phyloP scores from a whole-genome alignment of 805 yeast species.

The Scheffersomyces lignosus region DNA sequence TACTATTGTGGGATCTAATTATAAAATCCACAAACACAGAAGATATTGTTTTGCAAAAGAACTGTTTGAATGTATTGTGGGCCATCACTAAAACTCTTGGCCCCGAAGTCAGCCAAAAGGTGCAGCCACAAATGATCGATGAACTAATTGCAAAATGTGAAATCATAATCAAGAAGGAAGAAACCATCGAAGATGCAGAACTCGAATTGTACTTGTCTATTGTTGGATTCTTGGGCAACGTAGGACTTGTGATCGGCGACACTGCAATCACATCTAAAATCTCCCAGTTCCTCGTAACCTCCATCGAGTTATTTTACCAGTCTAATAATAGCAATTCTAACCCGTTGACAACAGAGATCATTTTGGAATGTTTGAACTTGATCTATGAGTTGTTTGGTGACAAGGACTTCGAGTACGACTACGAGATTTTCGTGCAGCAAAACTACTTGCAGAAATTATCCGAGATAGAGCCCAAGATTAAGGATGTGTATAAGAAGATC shows the following conservation, averaged over 20 bases:
- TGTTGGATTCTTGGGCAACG: slow-evolving; percentile 52
- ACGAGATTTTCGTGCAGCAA: slow-evolving; percentile 59
- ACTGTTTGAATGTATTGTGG: slow-evolving; percentile 38
- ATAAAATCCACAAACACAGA: slow-evolving; percentile 11
- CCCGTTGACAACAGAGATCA: slow-evolving; percentile 33
- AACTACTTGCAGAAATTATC: slow-evolving; percentile 45
- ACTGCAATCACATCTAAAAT: slow-evolving; percentile 45
- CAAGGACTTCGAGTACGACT: slow-evolving; percentile 63
- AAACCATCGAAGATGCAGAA: slow-evolving; percentile 4
- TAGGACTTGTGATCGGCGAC: slow-evolving; percentile 49
- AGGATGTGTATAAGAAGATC: slow-evolving; percentile 55
- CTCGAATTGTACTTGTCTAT: slow-evolving; percentile 27
- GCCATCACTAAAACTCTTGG: slow-evolving; percentile 39
- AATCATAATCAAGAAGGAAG: slow-evolving; percentile 6
- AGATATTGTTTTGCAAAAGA: slow-evolving; percentile 26
- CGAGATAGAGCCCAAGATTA: slow-evolving; percentile 47
- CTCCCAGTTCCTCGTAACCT: slow-evolving; percentile 33
- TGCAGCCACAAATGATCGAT: slow-evolving; percentile 26
- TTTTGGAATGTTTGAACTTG: slow-evolving; percentile 62
- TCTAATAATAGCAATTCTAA: slow-evolving; percentile 15
- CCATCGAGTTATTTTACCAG: background rate
- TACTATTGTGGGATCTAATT: slow-evolving; percentile 30
- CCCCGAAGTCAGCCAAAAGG: slow-evolving; percentile 25
- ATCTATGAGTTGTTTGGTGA: slow-evolving; percentile 83
- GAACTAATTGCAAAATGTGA: slow-evolving; percentile 23